Evolutionary conservation across 2,329 filamentous ascomycete genomes (phyloP).

Genomic region (Xylaria sp.): DNA sequence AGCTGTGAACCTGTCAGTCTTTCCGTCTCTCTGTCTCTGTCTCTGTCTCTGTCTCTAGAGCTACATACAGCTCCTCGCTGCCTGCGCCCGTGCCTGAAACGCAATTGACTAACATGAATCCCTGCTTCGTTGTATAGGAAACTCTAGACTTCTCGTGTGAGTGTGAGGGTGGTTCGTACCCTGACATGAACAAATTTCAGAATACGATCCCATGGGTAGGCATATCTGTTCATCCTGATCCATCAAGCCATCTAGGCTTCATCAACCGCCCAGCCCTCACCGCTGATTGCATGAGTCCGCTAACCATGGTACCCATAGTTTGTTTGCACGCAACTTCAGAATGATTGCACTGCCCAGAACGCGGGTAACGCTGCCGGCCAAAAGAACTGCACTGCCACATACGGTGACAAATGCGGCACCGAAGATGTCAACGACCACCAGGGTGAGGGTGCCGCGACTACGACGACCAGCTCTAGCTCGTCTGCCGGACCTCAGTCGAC

Average conservation of each 20-base stretch:
- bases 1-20: slow-evolving; percentile 59
- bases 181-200: slow-evolving; percentile 64
- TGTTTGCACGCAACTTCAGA: slow-evolving; percentile 62
- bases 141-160: slow-evolving; percentile 61
- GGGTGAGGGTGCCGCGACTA: slow-evolving; percentile 45
- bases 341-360: slow-evolving; percentile 59
- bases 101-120: slow-evolving; percentile 17
- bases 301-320: slow-evolving; percentile 52
- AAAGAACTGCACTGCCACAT: slow-evolving; percentile 60
- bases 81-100: background rate
- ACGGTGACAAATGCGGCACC: slow-evolving; percentile 60
- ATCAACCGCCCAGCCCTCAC: background rate
- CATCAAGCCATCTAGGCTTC: background rate
- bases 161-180: slow-evolving; percentile 61
- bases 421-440: slow-evolving; percentile 53
- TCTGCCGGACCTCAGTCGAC: slow-evolving; percentile 42
- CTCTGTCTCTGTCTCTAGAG: too few relatives aligned
- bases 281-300: slow-evolving; percentile 1
- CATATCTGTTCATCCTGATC: background rate
- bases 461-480: slow-evolving; percentile 47
- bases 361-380: slow-evolving; percentile 57
- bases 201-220: slow-evolving; percentile 59
- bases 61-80: background rate
- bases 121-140: slow-evolving; percentile 11
- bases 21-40: slow-evolving; percentile 16